A percentile compares a stretch with the other conserved stretches of the same genome.
phyloP scores from a whole-genome alignment of 2,329 filamentous ascomycete species.

The Colletotrichum lupini region DNA sequence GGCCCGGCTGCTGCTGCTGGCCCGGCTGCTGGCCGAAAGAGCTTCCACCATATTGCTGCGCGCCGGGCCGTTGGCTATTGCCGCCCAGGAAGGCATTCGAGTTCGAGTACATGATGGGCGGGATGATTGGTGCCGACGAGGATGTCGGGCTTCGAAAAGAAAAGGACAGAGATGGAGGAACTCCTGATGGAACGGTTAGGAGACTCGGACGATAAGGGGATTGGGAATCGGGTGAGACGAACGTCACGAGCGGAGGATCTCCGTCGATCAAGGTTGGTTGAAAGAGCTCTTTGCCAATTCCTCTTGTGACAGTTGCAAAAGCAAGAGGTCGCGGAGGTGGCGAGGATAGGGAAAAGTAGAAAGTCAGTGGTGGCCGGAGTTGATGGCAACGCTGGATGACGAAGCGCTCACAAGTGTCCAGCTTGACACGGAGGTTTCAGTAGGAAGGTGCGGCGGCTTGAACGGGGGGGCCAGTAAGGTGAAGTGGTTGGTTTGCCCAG shows the following conservation, averaged over 20 bases:
- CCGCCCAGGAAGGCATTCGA: slow-evolving; percentile 88
- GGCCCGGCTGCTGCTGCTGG: slow-evolving; percentile 60
- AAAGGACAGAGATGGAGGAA: background rate
- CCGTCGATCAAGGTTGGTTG: slow-evolving; percentile 12
- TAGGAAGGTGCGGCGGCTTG: slow-evolving; percentile 34
- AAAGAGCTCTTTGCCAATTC: background rate
- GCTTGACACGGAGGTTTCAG: slow-evolving; percentile 38
- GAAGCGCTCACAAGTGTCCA: slow-evolving; percentile 38
- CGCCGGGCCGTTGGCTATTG: slow-evolving; percentile 79
- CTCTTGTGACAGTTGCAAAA: background rate
- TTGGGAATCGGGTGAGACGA: slow-evolving; percentile 1
- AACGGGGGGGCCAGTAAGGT: slow-evolving; percentile 23
- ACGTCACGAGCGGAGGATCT: slow-evolving; percentile 21
- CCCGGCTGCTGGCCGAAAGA: slow-evolving; percentile 59
- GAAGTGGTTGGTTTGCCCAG: slow-evolving; percentile 29
- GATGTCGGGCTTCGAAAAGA: slow-evolving; percentile 22
- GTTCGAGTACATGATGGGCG: slow-evolving; percentile 82
- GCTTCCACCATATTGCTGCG: slow-evolving; percentile 66
- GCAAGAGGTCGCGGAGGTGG: background rate
- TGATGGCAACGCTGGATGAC: slow-evolving; percentile 36
- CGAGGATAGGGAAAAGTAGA: background rate
- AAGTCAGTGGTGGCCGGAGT: slow-evolving; percentile 14
- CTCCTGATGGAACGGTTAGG: slow-evolving; percentile 26
- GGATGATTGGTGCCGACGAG: slow-evolving; percentile 12
- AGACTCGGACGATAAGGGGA: slow-evolving; percentile 1